Percentiles rank a stretch among this genome's conserved stretches.
phyloP scores from a whole-genome alignment of 257 asterid species.

The Solanum sejunctum region DNA sequence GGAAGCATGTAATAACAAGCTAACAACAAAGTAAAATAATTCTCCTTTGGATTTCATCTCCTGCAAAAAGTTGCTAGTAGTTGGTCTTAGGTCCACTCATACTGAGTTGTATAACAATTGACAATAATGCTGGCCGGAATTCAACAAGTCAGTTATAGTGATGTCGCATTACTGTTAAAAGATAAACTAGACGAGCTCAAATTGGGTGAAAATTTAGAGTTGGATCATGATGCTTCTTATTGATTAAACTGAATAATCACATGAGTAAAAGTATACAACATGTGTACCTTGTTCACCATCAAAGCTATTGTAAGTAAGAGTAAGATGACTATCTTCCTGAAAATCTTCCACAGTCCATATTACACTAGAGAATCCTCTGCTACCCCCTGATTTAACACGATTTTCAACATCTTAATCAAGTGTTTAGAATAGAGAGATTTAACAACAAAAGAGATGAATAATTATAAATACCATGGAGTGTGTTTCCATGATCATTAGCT shows the following conservation, averaged over 20 bases:
- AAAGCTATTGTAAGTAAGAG: slow-evolving; percentile 44
- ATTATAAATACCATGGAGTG: slow-evolving; percentile 53
- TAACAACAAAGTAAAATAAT: neutral
- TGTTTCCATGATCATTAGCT: slow-evolving; percentile 73
- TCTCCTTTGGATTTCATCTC: neutral
- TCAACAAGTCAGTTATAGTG: neutral
- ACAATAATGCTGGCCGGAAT: too few species aligned
- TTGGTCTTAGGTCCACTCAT: too few species aligned
- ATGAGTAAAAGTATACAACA: neutral
- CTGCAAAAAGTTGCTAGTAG: neutral
- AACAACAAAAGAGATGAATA: neutral
- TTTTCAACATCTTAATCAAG: neutral
- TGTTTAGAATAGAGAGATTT: neutral
- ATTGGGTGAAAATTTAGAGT: neutral
- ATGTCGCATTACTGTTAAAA: neutral
- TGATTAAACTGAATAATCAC: neutral
- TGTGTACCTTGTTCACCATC: slow-evolving; percentile 77
- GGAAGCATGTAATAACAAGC: neutral
- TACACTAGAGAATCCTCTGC: slow-evolving; percentile 43
- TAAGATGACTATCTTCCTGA: slow-evolving; percentile 32
- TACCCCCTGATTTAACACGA: slow-evolving; percentile 41
- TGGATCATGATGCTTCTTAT: neutral
- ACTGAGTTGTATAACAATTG: too few species aligned
- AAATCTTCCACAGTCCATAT: slow-evolving; percentile 39
- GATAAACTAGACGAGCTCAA: neutral